These are phyloP conservation scores for Beauveria medogensis DNA, from an alignment of 2,329 filamentous ascomycete genomes.

Conservation along the genomic window DNA sequence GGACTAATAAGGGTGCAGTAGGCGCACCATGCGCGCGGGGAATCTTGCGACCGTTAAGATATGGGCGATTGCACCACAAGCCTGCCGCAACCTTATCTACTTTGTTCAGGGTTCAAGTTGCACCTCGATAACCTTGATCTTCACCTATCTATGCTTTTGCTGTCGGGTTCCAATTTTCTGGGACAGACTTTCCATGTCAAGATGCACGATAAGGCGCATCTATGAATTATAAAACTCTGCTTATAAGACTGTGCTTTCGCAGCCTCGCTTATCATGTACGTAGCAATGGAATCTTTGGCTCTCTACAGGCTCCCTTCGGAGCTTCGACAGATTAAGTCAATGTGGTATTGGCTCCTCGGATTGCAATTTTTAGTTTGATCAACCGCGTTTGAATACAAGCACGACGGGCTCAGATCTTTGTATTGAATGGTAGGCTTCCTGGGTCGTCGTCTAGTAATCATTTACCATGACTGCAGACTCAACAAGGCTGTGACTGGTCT, in stretches of 20 bases:
- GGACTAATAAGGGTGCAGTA: background rate
- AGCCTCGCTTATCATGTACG: background rate
- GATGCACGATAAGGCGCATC: background rate
- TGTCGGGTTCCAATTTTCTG: background rate
- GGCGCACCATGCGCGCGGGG: background rate
- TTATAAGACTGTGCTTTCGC: background rate
- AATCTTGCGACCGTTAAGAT: background rate
- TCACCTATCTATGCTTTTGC: background rate
- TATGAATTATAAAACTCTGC: background rate
- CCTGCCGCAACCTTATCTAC: conserved; percentile 1
- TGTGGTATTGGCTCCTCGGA: too few species aligned
- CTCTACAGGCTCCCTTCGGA: too few species aligned
- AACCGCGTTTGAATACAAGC: too few species aligned
- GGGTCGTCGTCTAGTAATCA: too few species aligned
- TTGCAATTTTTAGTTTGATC: too few species aligned
- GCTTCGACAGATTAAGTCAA: too few species aligned
- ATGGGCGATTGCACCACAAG: background rate
- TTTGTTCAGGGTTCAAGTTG: background rate
- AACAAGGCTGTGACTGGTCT: background rate
- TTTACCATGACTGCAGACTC: too few species aligned
- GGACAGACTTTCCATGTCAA: background rate
- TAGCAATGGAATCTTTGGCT: background rate
- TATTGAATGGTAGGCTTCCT: too few species aligned
- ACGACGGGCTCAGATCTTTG: too few species aligned
- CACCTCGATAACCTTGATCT: background rate